A percentile compares a stretch with the other conserved stretches of the same genome.
phyloP scores from a whole-genome alignment of 768 basidiomycete genomes.

The Boletus sp. region DNA sequence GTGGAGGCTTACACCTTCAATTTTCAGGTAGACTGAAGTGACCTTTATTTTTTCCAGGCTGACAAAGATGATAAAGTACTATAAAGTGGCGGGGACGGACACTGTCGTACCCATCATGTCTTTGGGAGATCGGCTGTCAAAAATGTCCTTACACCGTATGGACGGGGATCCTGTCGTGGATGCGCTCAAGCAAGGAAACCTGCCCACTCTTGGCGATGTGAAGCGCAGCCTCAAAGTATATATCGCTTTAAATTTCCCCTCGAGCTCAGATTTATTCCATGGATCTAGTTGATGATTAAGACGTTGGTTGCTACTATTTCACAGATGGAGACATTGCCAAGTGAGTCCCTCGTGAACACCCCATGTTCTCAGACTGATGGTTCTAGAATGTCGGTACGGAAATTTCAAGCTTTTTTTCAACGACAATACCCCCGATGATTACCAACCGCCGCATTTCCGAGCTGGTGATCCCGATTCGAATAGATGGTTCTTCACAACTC shows the following conservation, averaged over 20 bases:
- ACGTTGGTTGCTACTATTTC: constrained; percentile 76
- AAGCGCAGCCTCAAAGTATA: constrained; percentile 76
- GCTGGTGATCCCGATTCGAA: constrained; percentile 70
- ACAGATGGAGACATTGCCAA: constrained; percentile 77
- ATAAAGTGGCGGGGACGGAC: constrained; percentile 59
- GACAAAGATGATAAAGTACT: constrained; percentile 50
- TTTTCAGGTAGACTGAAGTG: constrained; percentile 52
- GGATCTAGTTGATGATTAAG: constrained; percentile 63
- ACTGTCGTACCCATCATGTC: constrained; percentile 69
- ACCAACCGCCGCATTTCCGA: constrained; percentile 81
- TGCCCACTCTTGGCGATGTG: constrained; percentile 77
- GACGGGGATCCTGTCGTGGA: constrained; percentile 57
- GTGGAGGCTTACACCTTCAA: constrained; percentile 89
- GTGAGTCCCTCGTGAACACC: constrained; percentile 40
- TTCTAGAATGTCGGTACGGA: constrained; percentile 73
- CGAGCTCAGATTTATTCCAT: background rate
- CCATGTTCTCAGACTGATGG: background rate
- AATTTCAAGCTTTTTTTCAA: constrained; percentile 88
- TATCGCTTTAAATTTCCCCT: background rate
- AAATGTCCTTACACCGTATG: constrained; percentile 43
- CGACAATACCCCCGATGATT: constrained; percentile 73
- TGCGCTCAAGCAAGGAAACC: constrained; percentile 56
- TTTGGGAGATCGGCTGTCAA: constrained; percentile 58
- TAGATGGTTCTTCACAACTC: constrained; percentile 81
- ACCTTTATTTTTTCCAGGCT: background rate